A percentile compares a stretch with the other conserved stretches of the same genome.
phyloP scores from a whole-genome alignment of 495 filamentous ascomycete genomes.

The Neurospora hispaniola region DNA sequence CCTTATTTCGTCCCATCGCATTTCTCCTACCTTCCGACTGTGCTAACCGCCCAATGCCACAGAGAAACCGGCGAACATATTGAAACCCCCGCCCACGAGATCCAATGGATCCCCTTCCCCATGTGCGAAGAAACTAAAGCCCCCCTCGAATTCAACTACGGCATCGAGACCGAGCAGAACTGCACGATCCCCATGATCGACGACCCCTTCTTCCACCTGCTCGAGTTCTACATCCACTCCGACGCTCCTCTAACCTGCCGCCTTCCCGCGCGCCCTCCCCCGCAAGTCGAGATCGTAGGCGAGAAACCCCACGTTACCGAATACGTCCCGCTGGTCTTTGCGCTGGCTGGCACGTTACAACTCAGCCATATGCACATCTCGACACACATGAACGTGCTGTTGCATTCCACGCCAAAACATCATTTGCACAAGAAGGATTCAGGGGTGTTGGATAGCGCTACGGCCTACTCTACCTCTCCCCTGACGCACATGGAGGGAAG shows the following conservation, averaged over 20 bases:
- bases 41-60: not conserved
- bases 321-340: conserved; percentile 63
- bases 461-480: conserved; percentile 75
- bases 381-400: conserved; percentile 75
- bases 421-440: conserved; percentile 45
- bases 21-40: too few relatives aligned
- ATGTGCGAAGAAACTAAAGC: conserved; percentile 79
- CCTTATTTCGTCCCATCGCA: not conserved
- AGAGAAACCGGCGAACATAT: conserved; percentile 68
- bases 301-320: conserved; percentile 35
- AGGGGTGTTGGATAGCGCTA: conserved; percentile 70
- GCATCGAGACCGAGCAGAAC: conserved; percentile 72
- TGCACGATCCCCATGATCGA: conserved; percentile 80
- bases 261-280: conserved; percentile 65
- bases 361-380: conserved; percentile 82
- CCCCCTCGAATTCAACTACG: conserved; percentile 77
- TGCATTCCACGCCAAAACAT: conserved; percentile 59
- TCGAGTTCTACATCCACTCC: conserved; percentile 98
- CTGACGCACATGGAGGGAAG: conserved; percentile 47
- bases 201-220: conserved; percentile 89
- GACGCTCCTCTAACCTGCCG: conserved; percentile 91
- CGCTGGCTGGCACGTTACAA: conserved; percentile 80
- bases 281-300: conserved; percentile 34
- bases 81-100: conserved; percentile 63
- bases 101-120: conserved; percentile 90